Base-by-base conservation (phyloP, 345 rosid species). In the Triadica sebifera region DNA sequence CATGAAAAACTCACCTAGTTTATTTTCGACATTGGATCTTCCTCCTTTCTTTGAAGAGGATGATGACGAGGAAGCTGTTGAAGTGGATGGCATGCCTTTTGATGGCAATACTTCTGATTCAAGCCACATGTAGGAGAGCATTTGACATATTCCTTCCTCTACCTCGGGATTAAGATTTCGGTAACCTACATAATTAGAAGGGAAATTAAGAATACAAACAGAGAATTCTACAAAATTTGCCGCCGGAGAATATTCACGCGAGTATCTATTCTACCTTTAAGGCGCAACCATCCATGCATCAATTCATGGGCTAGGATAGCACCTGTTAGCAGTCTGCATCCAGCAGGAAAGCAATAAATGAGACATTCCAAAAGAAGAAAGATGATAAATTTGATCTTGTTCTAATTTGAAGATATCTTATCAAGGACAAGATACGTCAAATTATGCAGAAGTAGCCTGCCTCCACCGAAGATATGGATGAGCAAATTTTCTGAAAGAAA, bases 101-200 rank as follows among this genome's bases (percentile, higher is more conserved):
- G 84, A 78, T 25, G 98, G 89, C 74, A 91, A 70, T 56, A 94
- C 98, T 84, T 94, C 98, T 34, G 99, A 81, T 69, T 94, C 99
- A 12, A 94, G 97, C 99, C 98, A 94, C 97, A 94, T 89, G 80
- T 90, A 71, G 4, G 99, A 93, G 71, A 95, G 86, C 62, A 87
- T 87, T 80, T 95, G 99, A 79, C 99, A 95, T 75, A 95, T 90
- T 39, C 99, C 99, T 91, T 93, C 97, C 87, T 93, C 99, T 37
- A 93, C 97, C 80, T 88, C 97, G 6, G 96, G 90, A 83, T 71
- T 87, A 38, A 95, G 94, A 84, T 95, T 88, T 16, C 92, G 76
- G 73, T 86, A 95, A 47, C 99, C 99, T 91, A 80, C 71, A 66
- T 63, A 15, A 24, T 56, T 8, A 7, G 34, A 29, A 29, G 34